Base-by-base conservation (phyloP, 768 basidiomycete genomes). In the Collybia sp. region DNA sequence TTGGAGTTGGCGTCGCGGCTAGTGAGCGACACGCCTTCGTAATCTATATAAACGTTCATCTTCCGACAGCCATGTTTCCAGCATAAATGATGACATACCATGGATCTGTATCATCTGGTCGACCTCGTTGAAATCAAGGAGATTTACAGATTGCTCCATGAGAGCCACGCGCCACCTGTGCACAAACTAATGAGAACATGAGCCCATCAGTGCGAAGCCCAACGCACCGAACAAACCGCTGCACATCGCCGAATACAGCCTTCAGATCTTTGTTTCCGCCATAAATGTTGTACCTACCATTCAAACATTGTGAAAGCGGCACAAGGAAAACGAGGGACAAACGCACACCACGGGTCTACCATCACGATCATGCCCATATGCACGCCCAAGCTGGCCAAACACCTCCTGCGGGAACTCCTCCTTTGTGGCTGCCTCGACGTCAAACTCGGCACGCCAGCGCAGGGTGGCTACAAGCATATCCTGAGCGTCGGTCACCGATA, bases 91-190 rank as follows among this genome's bases (percentile, higher is more conserved):
- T 9, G 13, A 50, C 66, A 50, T 48, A 76, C 84, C 85, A 53
- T 89, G 87, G 31, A 90, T 70, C 64, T 89, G 85, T 16, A 89
- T 59, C 61, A 77, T 80, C 57, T 85, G 81, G 56, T 88, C 88
- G 13, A 81, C 65, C n/a, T 72, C 82, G 48, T 72, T 75, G 54
- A 92, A 91, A 60, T 92, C 83, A 43, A 92, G 71, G 16, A 72
- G 57, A 15, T 67, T 57, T 35, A 89, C 70, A 45, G 76, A 76
- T 56, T 75, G 68, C 60, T 92, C 89, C 77, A 89, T 88, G 42
- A 90, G 72, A 20, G 78, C 77, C 39, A 92, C 77, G 35, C 88
- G 81, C 89, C 89, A 92, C 41, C 86, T 87, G 51, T 17, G 50
- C 16, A 46, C 12, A 53, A 53, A 42, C 8, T 37, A n/a, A 36